Evolutionary conservation across 441 rosid species (phyloP).

Genomic region (Pelargonium cotyledonis): DNA sequence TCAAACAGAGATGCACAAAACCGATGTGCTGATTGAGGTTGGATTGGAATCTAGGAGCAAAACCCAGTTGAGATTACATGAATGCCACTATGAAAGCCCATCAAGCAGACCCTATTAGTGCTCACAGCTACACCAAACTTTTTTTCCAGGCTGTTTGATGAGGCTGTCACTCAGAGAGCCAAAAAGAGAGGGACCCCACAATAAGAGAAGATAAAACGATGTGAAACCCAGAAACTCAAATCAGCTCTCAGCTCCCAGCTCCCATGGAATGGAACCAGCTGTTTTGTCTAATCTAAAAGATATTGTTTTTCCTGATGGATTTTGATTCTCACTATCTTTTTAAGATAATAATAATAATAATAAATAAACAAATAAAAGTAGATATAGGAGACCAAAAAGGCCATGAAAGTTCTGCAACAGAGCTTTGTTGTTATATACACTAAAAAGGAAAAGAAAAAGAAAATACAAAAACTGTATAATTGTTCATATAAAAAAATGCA

Average conservation of each 20-base stretch:
- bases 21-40: slow-evolving; percentile 11
- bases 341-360: not conserved
- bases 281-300: slow-evolving; percentile 9
- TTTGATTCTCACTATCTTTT: slow-evolving; percentile 16
- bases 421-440: not conserved
- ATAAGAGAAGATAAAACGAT: slow-evolving; percentile 6
- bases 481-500: not conserved
- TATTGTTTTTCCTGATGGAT: not conserved
- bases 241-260: not conserved
- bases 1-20: slow-evolving; percentile 20
- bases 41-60: slow-evolving; percentile 14
- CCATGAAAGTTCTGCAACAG: slow-evolving; percentile 17
- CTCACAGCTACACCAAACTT: slow-evolving; percentile 24
- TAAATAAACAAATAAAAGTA: not conserved
- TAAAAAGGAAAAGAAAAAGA: not conserved
- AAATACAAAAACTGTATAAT: too few relatives aligned
- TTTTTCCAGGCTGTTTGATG: slow-evolving; percentile 64
- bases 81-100: slow-evolving; percentile 26
- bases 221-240: slow-evolving; percentile 5
- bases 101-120: slow-evolving; percentile 27
- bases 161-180: slow-evolving; percentile 38
- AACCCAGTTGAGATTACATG: slow-evolving; percentile 25
- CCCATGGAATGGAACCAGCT: not conserved
- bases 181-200: slow-evolving; percentile 30
- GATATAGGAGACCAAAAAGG: slow-evolving; percentile 7